Evolutionary conservation across 2,329 filamentous ascomycete species (phyloP), one percentile per base, ranked within the genome.

Genomic region (Huntiella decipiens): DNA sequence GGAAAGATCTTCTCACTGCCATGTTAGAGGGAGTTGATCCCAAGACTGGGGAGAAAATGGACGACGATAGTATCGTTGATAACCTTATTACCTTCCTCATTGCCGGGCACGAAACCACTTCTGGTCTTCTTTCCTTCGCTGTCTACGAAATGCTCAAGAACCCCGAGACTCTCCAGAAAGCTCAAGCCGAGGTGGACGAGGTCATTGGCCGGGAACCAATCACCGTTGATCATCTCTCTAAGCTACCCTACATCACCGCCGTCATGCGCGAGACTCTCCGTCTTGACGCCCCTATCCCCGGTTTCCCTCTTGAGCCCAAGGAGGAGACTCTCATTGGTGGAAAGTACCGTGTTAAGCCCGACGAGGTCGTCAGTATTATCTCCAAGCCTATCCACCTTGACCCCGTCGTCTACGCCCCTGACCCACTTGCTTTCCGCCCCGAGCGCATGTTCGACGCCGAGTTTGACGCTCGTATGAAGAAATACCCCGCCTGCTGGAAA

Each of bases 11-110:
- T 4, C 60, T 86, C 8, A 72, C 73, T 50, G 73, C 77, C 31
- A 81, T 87, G 77, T 61, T 87, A 38, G 64, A 74, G 5, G 77
- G 77, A 0, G 67, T 66, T 8, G 81, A 86, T 55, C 68, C 74
- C 1, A 71, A 74, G 58, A 83, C 79, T 3, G 77, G 79, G 10
- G 64, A 77, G 53, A 68, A 67, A n/a, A 61, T 85, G 52, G 68
- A 64, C 1, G 75, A 82, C 49, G 63, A 70, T 4, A 71, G 66
- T 42, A 79, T 84, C 51, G 68, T 73, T 12, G 67, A 79, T 56
- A 82, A 85, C 52, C 73, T 85, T 61, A 76, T 81, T 49, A 84
- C 79, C 0, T 83, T 84, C 52, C 58, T 84, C 7, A 76, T 79
- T 53, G 77, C 77, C 33, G 76, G 77, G 1, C 79, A 82, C 51